Conservation (phyloP, 345 rosid species). For the Eutrema heterophyllum region DNA sequence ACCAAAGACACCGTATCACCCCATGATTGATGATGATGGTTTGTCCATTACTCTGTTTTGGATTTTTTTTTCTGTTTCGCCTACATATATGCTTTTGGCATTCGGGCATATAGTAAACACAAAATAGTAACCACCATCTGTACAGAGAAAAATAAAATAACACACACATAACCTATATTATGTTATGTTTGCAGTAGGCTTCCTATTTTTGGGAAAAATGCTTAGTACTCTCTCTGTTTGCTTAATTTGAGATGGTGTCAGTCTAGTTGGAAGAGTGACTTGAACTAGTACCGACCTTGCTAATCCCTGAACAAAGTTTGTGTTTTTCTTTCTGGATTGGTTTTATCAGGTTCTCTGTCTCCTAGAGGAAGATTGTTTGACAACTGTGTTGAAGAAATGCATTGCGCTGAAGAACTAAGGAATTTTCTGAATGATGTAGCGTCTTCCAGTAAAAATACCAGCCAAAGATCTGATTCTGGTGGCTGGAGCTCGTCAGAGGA, state of each 20-base stretch:
- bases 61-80: not conserved
- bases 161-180: not conserved
- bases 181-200: not conserved
- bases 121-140: not conserved
- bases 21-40: constrained; percentile 87
- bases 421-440: constrained; percentile 62
- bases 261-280: not conserved
- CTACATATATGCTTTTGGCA: not conserved
- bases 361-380: constrained; percentile 55
- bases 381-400: constrained; percentile 44
- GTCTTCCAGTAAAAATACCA: constrained; percentile 57
- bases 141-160: not conserved
- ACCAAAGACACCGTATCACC: constrained; percentile 96
- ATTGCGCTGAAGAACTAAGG: constrained; percentile 63
- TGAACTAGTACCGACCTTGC: not conserved
- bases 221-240: not conserved
- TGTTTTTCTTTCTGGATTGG: not conserved
- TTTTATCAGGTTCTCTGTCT: constrained; percentile 51
- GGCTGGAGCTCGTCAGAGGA: constrained; percentile 93
- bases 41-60: constrained; percentile 17
- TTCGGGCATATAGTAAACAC: not conserved
- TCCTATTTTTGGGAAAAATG: not conserved
- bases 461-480: constrained; percentile 30
- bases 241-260: not conserved
- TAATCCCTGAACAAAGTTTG: not conserved